Evolutionary conservation across 306 rosid genomes (phyloP), one percentile per base, ranked within the genome.

Genomic region (Medicago ruthenica): DNA sequence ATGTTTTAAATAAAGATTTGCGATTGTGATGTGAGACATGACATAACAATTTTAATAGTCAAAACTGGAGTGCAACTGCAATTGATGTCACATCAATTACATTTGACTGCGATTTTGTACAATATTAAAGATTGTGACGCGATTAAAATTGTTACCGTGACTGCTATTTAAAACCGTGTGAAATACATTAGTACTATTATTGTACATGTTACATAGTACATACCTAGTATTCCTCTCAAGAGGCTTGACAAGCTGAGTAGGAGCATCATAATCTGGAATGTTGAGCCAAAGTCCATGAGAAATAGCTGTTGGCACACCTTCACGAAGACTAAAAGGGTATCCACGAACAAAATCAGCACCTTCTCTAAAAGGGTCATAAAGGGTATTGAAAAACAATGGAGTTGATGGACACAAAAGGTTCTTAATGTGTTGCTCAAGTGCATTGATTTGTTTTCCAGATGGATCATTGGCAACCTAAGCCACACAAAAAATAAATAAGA

Each of bases 211-310:
- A 5, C 37, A 48, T 71, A 83, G 31, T 48, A 39, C 58, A 48
- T 71, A 86, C 97, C 97, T 92, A 41, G 91, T 70, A 88, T 92
- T 92, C 77, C 93, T 90, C 83, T 92, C 97, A 75, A 81, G 94
- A 73, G 97, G 97, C 86, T 92, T 90, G 42, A 90, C 97, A 62
- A 92, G 97, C 82, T 92, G 97, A 39, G 96, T 92, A 54, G 97
- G 97, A 6, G 97, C 97, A 76, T 92, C 97, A 63, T 92, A 92
- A 70, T 92, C 97, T 0, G 97, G 97, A 67, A 92, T 92, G 87
- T 92, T 92, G 81, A 92, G 96, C 96, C 97, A 92, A 45, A 90
- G 90, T 71, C 97, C 97, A 68, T 92, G 97, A 57, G 96, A 92
- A 60, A 90, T 79, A 21, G 97, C 96, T 7, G 94, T 92, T 1